Evolutionary conservation across 257 asterid genomes (phyloP).

Genomic region (Solanum sparsipilum): DNA sequence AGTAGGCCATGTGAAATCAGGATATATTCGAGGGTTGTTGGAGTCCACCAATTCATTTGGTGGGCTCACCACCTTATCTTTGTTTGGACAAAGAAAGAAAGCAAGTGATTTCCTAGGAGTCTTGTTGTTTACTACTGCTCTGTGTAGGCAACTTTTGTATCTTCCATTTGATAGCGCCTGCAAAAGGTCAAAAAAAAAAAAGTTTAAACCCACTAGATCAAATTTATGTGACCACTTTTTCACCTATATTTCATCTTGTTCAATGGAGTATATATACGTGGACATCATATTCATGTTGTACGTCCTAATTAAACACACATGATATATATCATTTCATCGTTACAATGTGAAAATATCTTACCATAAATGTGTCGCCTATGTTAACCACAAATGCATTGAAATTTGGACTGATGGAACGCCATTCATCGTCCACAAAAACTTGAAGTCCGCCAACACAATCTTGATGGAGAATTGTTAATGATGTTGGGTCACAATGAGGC

Average conservation of each 20-base stretch:
- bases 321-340: background rate
- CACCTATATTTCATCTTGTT: background rate
- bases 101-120: conserved; percentile 80
- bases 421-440: conserved; percentile 64
- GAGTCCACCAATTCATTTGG: conserved; percentile 74
- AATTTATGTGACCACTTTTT: background rate
- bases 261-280: background rate
- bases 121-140: conserved; percentile 86
- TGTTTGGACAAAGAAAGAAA: conserved; percentile 78
- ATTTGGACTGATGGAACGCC: conserved; percentile 60
- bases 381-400: conserved; percentile 65
- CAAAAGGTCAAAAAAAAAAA: background rate
- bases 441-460: conserved; percentile 79
- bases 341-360: conserved; percentile 2
- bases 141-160: conserved; percentile 81
- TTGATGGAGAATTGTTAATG: conserved; percentile 92
- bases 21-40: conserved; percentile 57
- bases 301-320: background rate
- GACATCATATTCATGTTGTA: background rate
- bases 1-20: conserved; percentile 66
- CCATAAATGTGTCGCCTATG: conserved; percentile 98
- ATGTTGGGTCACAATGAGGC: conserved; percentile 93
- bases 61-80: conserved; percentile 77
- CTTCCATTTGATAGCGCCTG: conserved; percentile 92
- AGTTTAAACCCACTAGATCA: background rate